Conservation (phyloP, 805 yeast genomes). For the Saturnispora diversa region DNA sequence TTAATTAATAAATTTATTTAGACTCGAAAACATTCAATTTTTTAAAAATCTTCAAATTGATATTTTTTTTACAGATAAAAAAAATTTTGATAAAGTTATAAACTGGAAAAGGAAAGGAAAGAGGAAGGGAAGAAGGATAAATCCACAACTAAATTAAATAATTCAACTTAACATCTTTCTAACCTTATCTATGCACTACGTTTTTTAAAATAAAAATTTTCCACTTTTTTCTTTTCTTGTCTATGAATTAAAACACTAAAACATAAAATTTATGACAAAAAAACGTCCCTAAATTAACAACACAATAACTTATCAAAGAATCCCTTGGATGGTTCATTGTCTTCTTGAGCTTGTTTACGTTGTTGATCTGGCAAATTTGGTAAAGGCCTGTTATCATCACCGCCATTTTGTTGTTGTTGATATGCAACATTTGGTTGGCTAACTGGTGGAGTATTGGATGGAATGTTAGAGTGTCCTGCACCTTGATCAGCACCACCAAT, state of each 20-base stretch:
- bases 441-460: not conserved
- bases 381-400: constrained; percentile 27
- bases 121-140: no score
- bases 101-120: no score
- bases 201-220: no score
- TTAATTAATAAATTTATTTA: not conserved
- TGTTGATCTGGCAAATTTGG: constrained; percentile 29
- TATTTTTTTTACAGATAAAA: no score
- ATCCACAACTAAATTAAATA: no score
- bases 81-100: no score
- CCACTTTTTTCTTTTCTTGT: no score
- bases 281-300: constrained; percentile 10
- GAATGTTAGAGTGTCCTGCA: constrained; percentile 9
- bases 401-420: constrained; percentile 12
- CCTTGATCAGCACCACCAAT: constrained; percentile 14
- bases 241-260: not conserved
- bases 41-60: no score
- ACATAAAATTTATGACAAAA: not conserved
- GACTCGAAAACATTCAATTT: not conserved
- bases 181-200: no score
- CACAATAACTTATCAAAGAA: constrained; percentile 21
- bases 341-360: constrained; percentile 20
- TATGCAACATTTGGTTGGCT: constrained; percentile 2
- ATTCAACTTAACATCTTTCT: no score
- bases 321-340: constrained; percentile 21